phyloP scores from a whole-genome alignment of 2,329 filamentous ascomycete genomes.

The Zymoseptoria brevis region DNA sequence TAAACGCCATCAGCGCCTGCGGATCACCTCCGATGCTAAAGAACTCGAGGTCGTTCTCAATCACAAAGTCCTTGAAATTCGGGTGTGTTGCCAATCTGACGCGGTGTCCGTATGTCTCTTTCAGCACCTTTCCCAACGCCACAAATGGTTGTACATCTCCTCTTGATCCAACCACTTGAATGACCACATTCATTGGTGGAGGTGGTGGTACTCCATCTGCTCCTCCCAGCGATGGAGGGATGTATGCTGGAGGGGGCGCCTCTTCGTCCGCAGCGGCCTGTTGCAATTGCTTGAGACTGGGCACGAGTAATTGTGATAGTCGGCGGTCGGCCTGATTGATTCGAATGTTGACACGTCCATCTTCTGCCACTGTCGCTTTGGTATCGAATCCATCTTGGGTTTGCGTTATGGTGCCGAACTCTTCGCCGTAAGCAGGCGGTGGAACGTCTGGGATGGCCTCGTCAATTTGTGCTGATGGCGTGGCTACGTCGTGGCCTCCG shows the following conservation, averaged over 20 bases:
- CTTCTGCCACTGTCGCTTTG: constrained; percentile 42
- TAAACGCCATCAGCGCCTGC: constrained; percentile 58
- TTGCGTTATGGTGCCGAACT: constrained; percentile 31
- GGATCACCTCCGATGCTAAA: constrained; percentile 46
- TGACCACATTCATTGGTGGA: constrained; percentile 42
- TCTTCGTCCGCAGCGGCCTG: constrained; percentile 40
- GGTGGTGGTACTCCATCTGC: constrained; percentile 49
- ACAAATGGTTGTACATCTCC: constrained; percentile 46
- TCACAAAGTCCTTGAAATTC: constrained; percentile 42
- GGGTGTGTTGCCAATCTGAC: constrained; percentile 44
- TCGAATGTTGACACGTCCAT: constrained; percentile 72
- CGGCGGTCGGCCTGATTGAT: constrained; percentile 63
- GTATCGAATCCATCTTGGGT: constrained; percentile 34
- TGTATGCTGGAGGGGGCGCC: constrained; percentile 56
- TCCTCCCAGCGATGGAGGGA: constrained; percentile 64
- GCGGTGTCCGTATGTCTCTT: constrained; percentile 41
- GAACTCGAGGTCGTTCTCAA: constrained; percentile 44
- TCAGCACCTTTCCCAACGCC: constrained; percentile 42
- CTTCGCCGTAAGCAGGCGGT: constrained; percentile 34
- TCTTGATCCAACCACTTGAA: constrained; percentile 42
- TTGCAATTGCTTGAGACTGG: constrained; percentile 53
- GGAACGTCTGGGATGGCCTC: constrained; percentile 23
- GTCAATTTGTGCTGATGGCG: constrained; percentile 6
- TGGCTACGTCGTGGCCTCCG: constrained; percentile 21
- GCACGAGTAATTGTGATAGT: constrained; percentile 59